Base-by-base conservation (phyloP, 2,329 filamentous ascomycete genomes). In the Dothistroma septosporum region DNA sequence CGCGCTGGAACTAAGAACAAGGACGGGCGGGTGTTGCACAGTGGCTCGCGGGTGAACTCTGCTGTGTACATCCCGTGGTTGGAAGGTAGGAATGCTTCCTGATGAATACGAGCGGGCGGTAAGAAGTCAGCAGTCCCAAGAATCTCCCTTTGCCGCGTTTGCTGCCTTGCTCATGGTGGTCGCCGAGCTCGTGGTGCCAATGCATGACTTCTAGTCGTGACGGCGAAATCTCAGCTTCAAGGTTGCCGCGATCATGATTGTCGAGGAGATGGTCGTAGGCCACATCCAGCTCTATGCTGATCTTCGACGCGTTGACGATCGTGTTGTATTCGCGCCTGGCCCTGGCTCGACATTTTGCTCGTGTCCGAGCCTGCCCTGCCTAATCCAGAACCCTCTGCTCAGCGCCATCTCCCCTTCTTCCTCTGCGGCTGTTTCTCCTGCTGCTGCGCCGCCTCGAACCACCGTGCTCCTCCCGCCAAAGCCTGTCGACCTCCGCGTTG, bases 401-500 rank as follows among this genome's bases (percentile, higher is more conserved):
- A 58, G 54, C 7, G 50, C 49, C 59, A 55, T 55, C 49, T 58
- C 49, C 6, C 28, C 19, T 14, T 28, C 22, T 21, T 44, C 56
- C 46, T 8, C 32, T 53, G 37, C 48, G 52, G 35, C 61, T 61
- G 16, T 22, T 52, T 0, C 55, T 55, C 12, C 50, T 19, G n/a
- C 58, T 61, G 33, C n/a, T 57, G 8, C 33, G 41, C 44, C 61
- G 58, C 14, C 32, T 48, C 16, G 52, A 32, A 9, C 46, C 57
- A n/a, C 61, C 61, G 41, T 69, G 53, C 55, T 65, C 68, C 12
- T 68, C 66, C n/a, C 64, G 61, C 56, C 69, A 73, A 33, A 76
- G 57, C 41, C 66, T 57, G 33, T 70, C 68, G 21, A 72, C 70
- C 56, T 75, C 71, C 2, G 63, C 65, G 28, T 74, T 61, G 49